Base-by-base conservation (phyloP, 2,329 filamentous ascomycete species). In the Cucurbitaria berberidis region DNA sequence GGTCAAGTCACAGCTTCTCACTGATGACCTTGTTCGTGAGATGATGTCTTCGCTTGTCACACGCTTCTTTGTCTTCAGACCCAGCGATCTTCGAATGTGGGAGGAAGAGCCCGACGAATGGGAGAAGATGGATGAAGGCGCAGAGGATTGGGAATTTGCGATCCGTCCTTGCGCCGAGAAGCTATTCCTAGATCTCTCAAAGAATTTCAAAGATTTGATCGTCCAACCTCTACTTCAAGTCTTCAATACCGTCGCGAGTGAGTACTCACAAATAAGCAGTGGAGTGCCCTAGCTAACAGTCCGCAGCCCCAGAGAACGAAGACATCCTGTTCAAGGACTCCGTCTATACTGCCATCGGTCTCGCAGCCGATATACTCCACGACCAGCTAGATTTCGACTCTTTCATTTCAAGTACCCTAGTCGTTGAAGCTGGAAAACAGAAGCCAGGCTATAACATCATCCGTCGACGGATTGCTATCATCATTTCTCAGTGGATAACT, bases 71-170 rank as follows among this genome's bases (percentile, higher is more conserved):
- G 84, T 95, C 32, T 95, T 98, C 73, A 86, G 91, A 29, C 85
- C 89, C 53, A 86, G 86, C 45, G 95, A 99, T 74, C 83, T 98
- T 1, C 87, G 91, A 57, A 89, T 91, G 52, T 99, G 95, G 95
- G 89, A 96, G 70, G 89, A 96, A 68, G 92, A 96, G 52, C 91
- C 93, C 0, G 91, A 99, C 73, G 92, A 96, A 48, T 99, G 95
- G 93, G 93, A 97, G 74, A 88, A 90, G 60, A 87, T 89, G 66
- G 92, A 97, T 78, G 91, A 96, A 67, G 89, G 88, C 55, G 87
- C 89, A 30, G 90, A 91, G 63, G 74, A 74, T 54, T 98, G 90
- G 83, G 92, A 98, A 68, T 97, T 93, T 79, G 90, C 93, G 53
- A 88, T 98, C 47, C 87, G 93, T 27, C 91, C 93, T 2, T 98